phyloP scores from a whole-genome alignment of 805 yeast genomes.

The Starmerella tilneyi region DNA sequence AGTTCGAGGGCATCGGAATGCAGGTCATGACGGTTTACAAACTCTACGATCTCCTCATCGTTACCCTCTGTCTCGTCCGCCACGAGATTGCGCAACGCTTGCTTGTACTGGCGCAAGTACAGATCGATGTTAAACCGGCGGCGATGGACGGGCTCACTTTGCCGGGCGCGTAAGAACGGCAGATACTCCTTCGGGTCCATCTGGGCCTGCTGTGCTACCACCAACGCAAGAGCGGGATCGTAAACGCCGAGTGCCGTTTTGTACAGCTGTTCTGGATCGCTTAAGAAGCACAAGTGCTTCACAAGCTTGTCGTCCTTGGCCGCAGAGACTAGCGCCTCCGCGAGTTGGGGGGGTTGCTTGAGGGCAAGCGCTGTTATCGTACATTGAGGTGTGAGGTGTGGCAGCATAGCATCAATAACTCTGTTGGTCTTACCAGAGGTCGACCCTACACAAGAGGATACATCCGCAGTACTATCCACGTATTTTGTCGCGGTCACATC shows the following conservation, averaged over 20 bases:
- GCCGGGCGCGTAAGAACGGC: slow-evolving; percentile 76
- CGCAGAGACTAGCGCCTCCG: slow-evolving; percentile 59
- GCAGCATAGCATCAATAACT: slow-evolving; percentile 57
- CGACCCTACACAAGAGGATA: background rate
- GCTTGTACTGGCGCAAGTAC: slow-evolving; percentile 52
- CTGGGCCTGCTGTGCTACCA: slow-evolving; percentile 90
- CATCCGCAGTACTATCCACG: slow-evolving; percentile 46
- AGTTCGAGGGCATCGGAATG: slow-evolving; percentile 52
- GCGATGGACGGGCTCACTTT: slow-evolving; percentile 55
- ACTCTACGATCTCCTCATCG: slow-evolving; percentile 49
- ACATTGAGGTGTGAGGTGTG: slow-evolving; percentile 33
- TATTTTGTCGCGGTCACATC: slow-evolving; percentile 77
- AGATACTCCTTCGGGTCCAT: slow-evolving; percentile 95
- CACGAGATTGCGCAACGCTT: slow-evolving; percentile 56
- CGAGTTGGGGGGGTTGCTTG: slow-evolving; percentile 75
- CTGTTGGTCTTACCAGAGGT: slow-evolving; percentile 46
- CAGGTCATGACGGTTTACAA: slow-evolving; percentile 57
- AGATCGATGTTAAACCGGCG: slow-evolving; percentile 72
- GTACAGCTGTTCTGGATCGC: slow-evolving; percentile 77
- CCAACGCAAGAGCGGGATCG: slow-evolving; percentile 67
- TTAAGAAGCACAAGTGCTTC: slow-evolving; percentile 78
- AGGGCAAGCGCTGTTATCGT: slow-evolving; percentile 88
- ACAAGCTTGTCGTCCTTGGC: slow-evolving; percentile 32
- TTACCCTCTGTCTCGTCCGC: slow-evolving; percentile 31
- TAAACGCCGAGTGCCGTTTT: slow-evolving; percentile 71